A percentile compares a stretch with the other conserved stretches of the same genome.
Conservation (phyloP, 257 asterid species). For the Paulownia fortunei region DNA sequence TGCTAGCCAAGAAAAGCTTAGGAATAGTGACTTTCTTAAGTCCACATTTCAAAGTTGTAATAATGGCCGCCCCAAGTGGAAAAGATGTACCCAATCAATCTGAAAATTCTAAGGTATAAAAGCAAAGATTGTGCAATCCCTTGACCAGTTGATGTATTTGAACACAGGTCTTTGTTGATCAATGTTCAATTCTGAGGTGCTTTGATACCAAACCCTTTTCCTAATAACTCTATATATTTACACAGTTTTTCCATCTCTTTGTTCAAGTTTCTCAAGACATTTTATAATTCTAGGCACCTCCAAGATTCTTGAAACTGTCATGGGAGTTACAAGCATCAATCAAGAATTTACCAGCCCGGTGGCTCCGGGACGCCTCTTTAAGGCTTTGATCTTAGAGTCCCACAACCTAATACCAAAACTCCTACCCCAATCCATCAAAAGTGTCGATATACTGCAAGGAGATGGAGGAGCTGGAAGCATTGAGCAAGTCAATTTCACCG, state of each 20-base stretch:
- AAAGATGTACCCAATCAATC: neutral
- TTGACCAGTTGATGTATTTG: conserved; percentile 13
- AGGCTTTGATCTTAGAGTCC: conserved; percentile 54
- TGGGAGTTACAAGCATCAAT: conserved; percentile 41
- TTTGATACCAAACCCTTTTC: conserved; percentile 5
- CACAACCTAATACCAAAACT: conserved; percentile 45
- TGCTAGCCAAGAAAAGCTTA: conserved; percentile 1
- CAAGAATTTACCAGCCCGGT: conserved; percentile 43
- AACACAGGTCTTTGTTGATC: neutral
- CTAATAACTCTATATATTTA: conserved; percentile 9
- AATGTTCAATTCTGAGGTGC: conserved; percentile 21
- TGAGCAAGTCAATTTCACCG: conserved; percentile 48
- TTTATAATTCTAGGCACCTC: neutral
- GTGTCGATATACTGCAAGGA: conserved; percentile 41
- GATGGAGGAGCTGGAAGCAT: conserved; percentile 53
- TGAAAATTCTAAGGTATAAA: conserved; percentile 11
- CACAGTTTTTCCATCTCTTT: neutral
- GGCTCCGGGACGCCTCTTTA: conserved; percentile 41
- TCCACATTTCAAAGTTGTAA: neutral
- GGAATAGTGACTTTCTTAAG: neutral
- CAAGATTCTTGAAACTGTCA: neutral
- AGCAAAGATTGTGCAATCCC: conserved; percentile 11
- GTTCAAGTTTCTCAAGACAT: neutral
- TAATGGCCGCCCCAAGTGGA: conserved; percentile 28
- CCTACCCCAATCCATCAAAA: conserved; percentile 44